These are phyloP conservation scores for Teunomyces panamensis DNA, from an alignment of 805 yeast species.

Conservation along the genomic window DNA sequence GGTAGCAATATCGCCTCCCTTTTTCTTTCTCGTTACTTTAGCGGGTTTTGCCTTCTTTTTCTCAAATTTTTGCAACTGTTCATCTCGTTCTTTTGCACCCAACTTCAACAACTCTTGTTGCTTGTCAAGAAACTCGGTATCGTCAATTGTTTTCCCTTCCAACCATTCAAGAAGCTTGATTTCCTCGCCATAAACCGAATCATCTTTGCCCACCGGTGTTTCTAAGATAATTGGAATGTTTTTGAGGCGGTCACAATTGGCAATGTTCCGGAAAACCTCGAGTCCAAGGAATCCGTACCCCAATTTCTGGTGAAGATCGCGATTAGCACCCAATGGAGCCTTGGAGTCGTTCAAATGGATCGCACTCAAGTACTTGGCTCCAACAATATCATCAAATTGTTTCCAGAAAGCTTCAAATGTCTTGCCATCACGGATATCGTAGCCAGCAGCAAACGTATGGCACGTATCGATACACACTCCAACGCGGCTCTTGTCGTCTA, in stretches of 20 bases:
- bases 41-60: slow-evolving; percentile 18
- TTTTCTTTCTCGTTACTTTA: slow-evolving; percentile 3
- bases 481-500: slow-evolving; percentile 80
- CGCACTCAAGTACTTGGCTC: slow-evolving; percentile 70
- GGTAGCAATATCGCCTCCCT: slow-evolving; percentile 16
- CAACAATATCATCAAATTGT: slow-evolving; percentile 70
- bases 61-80: slow-evolving; percentile 63
- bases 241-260: slow-evolving; percentile 61
- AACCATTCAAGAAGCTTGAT: slow-evolving; percentile 82
- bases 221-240: slow-evolving; percentile 81
- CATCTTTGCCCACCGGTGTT: slow-evolving; percentile 74
- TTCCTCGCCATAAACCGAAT: slow-evolving; percentile 71
- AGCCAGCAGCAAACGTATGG: slow-evolving; percentile 95
- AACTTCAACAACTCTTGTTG: slow-evolving; percentile 45
- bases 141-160: slow-evolving; percentile 52
- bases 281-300: slow-evolving; percentile 90
- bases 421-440: slow-evolving; percentile 67
- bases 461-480: slow-evolving; percentile 97
- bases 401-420: slow-evolving; percentile 68
- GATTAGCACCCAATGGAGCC: slow-evolving; percentile 84
- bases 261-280: slow-evolving; percentile 75
- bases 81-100: slow-evolving; percentile 71
- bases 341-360: slow-evolving; percentile 93
- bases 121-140: slow-evolving; percentile 52
- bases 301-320: slow-evolving; percentile 86